Conservation (phyloP, 1,284 basidiomycete genomes). For the Ceratobasidium sp. region DNA sequence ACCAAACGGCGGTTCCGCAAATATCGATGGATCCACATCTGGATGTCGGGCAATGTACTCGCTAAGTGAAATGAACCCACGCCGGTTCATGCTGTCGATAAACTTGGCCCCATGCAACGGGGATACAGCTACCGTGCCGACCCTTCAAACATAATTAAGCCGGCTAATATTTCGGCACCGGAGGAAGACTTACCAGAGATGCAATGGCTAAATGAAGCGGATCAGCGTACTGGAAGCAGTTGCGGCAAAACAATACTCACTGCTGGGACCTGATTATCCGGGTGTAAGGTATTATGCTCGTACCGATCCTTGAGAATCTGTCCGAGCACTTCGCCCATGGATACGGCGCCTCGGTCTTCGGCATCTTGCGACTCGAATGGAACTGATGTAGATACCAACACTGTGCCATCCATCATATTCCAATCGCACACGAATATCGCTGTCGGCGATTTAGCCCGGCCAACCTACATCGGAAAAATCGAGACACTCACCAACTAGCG, state of each 20-base stretch:
- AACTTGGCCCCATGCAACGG: conserved; percentile 25
- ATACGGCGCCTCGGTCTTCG: conserved; percentile 39
- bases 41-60: conserved; percentile 28
- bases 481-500: conserved; percentile 36
- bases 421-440: conserved; percentile 42
- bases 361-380: conserved; percentile 40
- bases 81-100: conserved; percentile 30
- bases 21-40: conserved; percentile 13
- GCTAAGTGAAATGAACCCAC: conserved; percentile 20
- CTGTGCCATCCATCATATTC: conserved; percentile 40
- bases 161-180: not conserved
- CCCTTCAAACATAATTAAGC: not conserved
- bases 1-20: conserved; percentile 26
- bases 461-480: conserved; percentile 17
- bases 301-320: conserved; percentile 33
- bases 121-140: conserved; percentile 12
- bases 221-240: not conserved
- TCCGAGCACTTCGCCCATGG: conserved; percentile 39
- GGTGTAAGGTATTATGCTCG: conserved; percentile 27
- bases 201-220: conserved; percentile 11
- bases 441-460: conserved; percentile 26
- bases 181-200: conserved; percentile 25
- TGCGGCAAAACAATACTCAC: conserved; percentile 13
- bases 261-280: conserved; percentile 20
- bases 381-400: conserved; percentile 38